phyloP scores from a whole-genome alignment of 2,329 filamentous ascomycete species.

The Colletotrichum shisoi region DNA sequence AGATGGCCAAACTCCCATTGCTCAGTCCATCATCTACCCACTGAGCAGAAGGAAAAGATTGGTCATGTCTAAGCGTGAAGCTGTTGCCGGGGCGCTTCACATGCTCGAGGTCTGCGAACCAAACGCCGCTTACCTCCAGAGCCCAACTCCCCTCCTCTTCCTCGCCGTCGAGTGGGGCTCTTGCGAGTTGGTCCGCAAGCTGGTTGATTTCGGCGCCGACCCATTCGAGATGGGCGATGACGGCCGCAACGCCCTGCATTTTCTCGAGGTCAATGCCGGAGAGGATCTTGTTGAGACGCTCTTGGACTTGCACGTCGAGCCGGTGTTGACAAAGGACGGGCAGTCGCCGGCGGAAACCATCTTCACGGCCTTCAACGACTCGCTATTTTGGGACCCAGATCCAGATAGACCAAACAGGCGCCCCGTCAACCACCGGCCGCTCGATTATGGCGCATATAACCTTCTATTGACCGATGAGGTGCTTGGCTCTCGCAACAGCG shows the following conservation, averaged over 20 bases:
- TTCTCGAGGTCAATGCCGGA: conserved; percentile 43
- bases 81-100: conserved; percentile 3
- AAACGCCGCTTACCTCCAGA: conserved; percentile 19
- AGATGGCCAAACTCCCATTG: conserved; percentile 46
- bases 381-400: neutral
- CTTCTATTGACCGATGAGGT: conserved; percentile 6
- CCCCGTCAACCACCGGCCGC: neutral
- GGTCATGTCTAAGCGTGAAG: too few species aligned
- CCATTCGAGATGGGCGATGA: conserved; percentile 33
- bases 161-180: conserved; percentile 46
- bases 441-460: conserved; percentile 6
- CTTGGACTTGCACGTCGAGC: conserved; percentile 39
- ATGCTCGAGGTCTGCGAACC: conserved; percentile 13
- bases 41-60: neutral
- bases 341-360: conserved; percentile 46
- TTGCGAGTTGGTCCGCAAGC: conserved; percentile 38
- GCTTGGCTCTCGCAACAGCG: neutral
- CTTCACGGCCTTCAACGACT: conserved; percentile 42
- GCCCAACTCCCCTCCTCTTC: conserved; percentile 28
- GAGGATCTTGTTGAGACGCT: conserved; percentile 42
- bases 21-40: conserved; percentile 43
- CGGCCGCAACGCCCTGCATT: conserved; percentile 41
- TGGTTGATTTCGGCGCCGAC: conserved; percentile 41
- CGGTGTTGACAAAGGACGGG: conserved; percentile 39
- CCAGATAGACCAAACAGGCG: neutral